Base-by-base conservation (phyloP, 2,329 filamentous ascomycete species). In the Bimuria novae-zelandiae region DNA sequence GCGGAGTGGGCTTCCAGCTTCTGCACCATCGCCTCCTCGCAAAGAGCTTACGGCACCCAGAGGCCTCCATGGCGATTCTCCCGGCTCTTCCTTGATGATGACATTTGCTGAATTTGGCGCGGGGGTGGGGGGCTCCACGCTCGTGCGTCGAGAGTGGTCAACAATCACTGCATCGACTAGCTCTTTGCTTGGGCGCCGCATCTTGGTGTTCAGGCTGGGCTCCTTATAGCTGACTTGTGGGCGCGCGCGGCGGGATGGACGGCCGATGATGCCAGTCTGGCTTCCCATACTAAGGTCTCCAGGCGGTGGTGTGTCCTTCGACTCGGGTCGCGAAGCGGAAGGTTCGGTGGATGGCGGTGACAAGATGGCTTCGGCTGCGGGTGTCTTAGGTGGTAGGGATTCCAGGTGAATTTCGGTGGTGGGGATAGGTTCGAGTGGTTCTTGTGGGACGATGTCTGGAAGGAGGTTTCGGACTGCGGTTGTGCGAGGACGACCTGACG, bases 171-270 rank as follows among this genome's bases (percentile, higher is more conserved):
- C 79, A 59, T 80, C 77, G 1, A 75, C 75, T 48, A 80, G 64
- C 45, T 78, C 72, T 56, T 79, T 78, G 44, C 71, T 72, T 1
- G 78, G 77, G 22, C 79, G 72, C 17, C 79, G 71, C 78, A 81
- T 80, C 60, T 81, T 81, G 14, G 72, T 75, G 40, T 71, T 70
- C 14, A 81, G 65, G 43, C 72, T 79, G 1, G 79, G 79, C 56
- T 80, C 78, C 11, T 79, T 77, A 54, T 80, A 80, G 63, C 76
- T 80, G 43, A 80, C 77, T 29, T 76, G 72, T 16, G 76, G 67
- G 21, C 79, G 71, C 12, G 77, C 77, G 53, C 79, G 72, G 50
- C 79, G 71, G 2, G 75, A 77, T 10, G 77, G 75, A 29, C 78
- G 67, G 19, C 63, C 70, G 16, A 64, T 66, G 32, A 68, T 67